Base-by-base conservation (phyloP, 805 yeast species). In the Pichia ethanolica region DNA sequence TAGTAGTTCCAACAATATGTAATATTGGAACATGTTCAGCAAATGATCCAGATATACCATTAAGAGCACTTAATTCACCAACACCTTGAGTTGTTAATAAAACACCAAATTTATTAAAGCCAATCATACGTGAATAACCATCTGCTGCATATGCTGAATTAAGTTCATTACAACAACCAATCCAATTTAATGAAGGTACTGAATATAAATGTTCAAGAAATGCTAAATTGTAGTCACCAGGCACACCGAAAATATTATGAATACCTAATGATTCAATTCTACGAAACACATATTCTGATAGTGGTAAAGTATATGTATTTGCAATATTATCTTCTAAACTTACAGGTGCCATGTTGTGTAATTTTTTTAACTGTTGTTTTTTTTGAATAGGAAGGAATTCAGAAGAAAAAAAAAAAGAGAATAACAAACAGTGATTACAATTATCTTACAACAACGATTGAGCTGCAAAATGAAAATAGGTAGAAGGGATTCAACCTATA, bases 111-210 rank as follows among this genome's bases (percentile, higher is more conserved):
- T 78, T 75, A 32, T 51, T 39, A 25, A 33, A 14, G 12, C 51
- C 49, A 32, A 82, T 73, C 40, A 71, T 71, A 53, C 91, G 75
- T 20, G 93, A 80, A 60, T 87, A 90, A 5, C 97, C 97, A 64
- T 90, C 97, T 7, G 91, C 90, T 6, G 93, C 82, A 63, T 90
- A 89, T 8, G 95, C 93, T 4, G 93, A 83, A 61, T 89, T 90
- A 55, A 89, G 73, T 69, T 89, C 97, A 61, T 89, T 89, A 70
- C 96, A 87, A 52, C 81, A 79, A 27, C 96, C 96, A 44, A 86
- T 72, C 87, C 95, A 89, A 47, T 78, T 68, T 56, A 84, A 63
- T 9, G 70, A 61, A 5, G 57, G 53, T 37, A 73, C 66, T 8
- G 76, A 67, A 59, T 86, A 82, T 42, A 85, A 62, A 59, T 83